phyloP scores from a whole-genome alignment of 805 yeast species.

The Kazachstania kunashirensis region DNA sequence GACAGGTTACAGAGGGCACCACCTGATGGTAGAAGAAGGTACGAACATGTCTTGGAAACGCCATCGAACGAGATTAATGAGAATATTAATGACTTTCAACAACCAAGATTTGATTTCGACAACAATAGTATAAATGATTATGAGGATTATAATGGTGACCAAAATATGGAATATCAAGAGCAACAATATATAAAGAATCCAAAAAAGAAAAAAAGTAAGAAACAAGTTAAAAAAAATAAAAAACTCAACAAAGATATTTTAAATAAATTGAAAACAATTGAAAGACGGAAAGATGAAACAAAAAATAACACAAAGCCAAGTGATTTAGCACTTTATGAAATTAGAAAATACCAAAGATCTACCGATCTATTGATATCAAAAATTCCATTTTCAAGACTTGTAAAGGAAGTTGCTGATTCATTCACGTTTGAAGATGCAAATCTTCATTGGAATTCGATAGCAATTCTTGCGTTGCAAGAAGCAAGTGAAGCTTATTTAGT shows the following conservation, averaged over 20 bases:
- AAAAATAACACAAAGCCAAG: slow-evolving; percentile 52
- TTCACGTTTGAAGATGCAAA: slow-evolving; percentile 41
- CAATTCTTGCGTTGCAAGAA: slow-evolving; percentile 68
- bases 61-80: too few relatives aligned
- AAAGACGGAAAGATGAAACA: slow-evolving; percentile 6
- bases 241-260: slow-evolving; percentile 1
- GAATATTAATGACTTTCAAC: too few relatives aligned
- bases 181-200: too few relatives aligned
- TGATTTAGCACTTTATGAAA: slow-evolving; percentile 56
- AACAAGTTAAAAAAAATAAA: slow-evolving; percentile 1
- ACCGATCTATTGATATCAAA: slow-evolving; percentile 61
- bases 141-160: too few relatives aligned
- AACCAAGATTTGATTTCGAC: too few relatives aligned
- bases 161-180: too few relatives aligned
- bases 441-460: slow-evolving; percentile 71
- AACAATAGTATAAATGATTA: too few relatives aligned
- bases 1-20: slow-evolving; percentile 6
- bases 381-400: slow-evolving; percentile 69
- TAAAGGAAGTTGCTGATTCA: slow-evolving; percentile 59
- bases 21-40: slow-evolving; percentile 10
- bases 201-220: background rate
- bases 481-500: slow-evolving; percentile 73
- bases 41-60: slow-evolving; percentile 7
- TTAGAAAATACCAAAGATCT: slow-evolving; percentile 54
- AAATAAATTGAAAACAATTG: slow-evolving; percentile 2